Evolutionary conservation across 1,139 yeast species (phyloP), one percentile per base, ranked within the genome.

Genomic region (Scheffersomyces lignicola): DNA sequence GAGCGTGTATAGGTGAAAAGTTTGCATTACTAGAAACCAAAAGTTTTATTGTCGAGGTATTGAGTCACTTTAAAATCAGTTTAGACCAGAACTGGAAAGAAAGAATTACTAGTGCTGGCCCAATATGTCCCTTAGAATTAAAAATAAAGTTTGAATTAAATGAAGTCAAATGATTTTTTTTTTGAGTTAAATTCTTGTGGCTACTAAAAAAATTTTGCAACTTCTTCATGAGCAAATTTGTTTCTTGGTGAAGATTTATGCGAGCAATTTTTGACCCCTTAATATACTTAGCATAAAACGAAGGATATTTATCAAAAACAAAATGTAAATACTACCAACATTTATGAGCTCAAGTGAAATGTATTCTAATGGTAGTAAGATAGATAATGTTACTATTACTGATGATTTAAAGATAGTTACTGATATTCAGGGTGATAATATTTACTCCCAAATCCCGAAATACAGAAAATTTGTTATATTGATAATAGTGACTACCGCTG

Each of bases 1-100:
- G 85, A 32, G 83, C 83, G 0, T 79, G 85, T 50, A 52, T 79
- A 22, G 85, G 85, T 4, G 84, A 79, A 44, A 73, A 73, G 42
- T 67, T 75, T 51, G 84, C 83, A 2, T 56, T 79, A 8, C 49
- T 55, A 30, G 78, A 77, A 44, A 56, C 67, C 26, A 68, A 69
- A 44, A 51, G 64, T 9, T 59, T 73, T 6, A 33, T 77, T 3
- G 48, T 53, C 9, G 60, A 59, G 32, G 47, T 77, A 20, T 39
- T 78, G 12, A 50, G 41, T 18, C 47, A 52, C 2, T 76, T 61
- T 42, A 51, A 54, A 22, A 43, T 79, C 36, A 25, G 39, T 1
- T 39, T 72, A 29, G 73, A 70, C 33, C 62, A 70, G 1, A 43
- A 44, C 7, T 78, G 83, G 83, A 43, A 48, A n/a, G 80, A 75